A percentile compares a stretch with the other conserved stretches of the same genome.
Conservation (phyloP, 208 protist genomes). For the Trypanosoma cruzi region DNA sequence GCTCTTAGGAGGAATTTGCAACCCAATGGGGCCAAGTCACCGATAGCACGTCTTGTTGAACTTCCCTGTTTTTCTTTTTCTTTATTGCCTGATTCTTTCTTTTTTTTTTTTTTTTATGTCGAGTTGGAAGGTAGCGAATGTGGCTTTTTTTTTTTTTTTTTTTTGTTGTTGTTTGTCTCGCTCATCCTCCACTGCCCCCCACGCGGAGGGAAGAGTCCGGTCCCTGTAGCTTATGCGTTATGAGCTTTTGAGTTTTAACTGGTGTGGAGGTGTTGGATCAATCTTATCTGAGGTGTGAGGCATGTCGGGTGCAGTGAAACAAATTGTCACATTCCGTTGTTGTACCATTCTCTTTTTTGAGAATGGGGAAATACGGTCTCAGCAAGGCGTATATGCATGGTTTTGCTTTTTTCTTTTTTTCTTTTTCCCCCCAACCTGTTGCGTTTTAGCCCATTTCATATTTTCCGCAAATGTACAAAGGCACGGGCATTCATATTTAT, state of each 20-base stretch:
- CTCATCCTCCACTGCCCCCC: too few relatives aligned
- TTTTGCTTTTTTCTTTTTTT: too few relatives aligned
- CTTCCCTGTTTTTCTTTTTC: background rate
- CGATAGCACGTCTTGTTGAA: background rate
- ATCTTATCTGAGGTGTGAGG: too few relatives aligned
- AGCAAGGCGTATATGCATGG: too few relatives aligned
- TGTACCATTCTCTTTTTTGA: too few relatives aligned
- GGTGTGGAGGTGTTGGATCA: too few relatives aligned
- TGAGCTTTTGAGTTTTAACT: too few relatives aligned
- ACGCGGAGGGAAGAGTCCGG: too few relatives aligned
- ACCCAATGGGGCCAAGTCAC: background rate
- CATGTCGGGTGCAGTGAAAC: too few relatives aligned
- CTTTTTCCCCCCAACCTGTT: constrained; percentile 9
- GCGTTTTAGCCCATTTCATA: background rate
- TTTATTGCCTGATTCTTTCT: background rate
- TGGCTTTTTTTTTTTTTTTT: background rate
- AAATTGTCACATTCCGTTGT: too few relatives aligned
- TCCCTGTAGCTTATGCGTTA: too few relatives aligned
- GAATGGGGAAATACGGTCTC: too few relatives aligned
- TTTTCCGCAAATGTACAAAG: background rate
- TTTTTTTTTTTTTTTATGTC: background rate
- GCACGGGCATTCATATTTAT: background rate
- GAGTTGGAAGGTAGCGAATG: background rate
- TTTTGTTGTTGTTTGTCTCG: constrained; percentile 1
- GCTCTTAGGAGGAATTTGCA: background rate